Conservation (phyloP, 2,329 filamentous ascomycete species). For the Aureobasidium leucospermi region DNA sequence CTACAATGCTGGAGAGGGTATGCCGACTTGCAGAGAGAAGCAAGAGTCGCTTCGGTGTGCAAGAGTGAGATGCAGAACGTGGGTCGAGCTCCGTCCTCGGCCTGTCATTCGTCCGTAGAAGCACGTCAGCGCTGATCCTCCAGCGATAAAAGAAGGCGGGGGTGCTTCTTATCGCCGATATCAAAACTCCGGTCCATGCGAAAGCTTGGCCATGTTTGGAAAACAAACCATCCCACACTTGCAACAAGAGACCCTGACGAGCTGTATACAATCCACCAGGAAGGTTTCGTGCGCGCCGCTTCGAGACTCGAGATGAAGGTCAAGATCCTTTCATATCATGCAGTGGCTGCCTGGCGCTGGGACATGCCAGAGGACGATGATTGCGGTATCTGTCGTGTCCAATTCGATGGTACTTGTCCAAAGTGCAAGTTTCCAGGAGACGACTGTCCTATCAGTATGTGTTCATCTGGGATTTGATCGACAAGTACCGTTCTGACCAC, state of each 20-base stretch:
- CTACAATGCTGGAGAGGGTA: neutral
- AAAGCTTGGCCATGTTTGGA: neutral
- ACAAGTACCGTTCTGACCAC: conserved; percentile 16
- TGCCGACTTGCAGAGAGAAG: neutral
- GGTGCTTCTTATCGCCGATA: neutral
- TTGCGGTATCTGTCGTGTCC: conserved; percentile 95
- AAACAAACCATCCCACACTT: neutral
- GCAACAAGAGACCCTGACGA: neutral
- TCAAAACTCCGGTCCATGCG: neutral
- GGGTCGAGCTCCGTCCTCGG: neutral
- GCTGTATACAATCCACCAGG: neutral
- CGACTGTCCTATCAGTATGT: conserved; percentile 81
- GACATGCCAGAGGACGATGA: conserved; percentile 88
- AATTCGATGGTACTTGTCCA: conserved; percentile 95
- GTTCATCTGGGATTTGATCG: conserved; percentile 6
- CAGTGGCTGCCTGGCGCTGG: conserved; percentile 95
- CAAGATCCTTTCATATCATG: conserved; percentile 86
- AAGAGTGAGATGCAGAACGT: neutral
- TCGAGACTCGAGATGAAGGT: conserved; percentile 67
- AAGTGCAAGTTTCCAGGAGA: conserved; percentile 98
- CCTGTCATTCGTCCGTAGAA: neutral
- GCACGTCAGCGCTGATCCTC: neutral
- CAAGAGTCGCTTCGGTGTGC: too few relatives aligned
- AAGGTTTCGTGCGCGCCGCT: neutral
- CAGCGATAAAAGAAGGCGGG: neutral